Base-by-base conservation (phyloP, 2,329 filamentous ascomycete species). In the Hymenoscyphus occultus region DNA sequence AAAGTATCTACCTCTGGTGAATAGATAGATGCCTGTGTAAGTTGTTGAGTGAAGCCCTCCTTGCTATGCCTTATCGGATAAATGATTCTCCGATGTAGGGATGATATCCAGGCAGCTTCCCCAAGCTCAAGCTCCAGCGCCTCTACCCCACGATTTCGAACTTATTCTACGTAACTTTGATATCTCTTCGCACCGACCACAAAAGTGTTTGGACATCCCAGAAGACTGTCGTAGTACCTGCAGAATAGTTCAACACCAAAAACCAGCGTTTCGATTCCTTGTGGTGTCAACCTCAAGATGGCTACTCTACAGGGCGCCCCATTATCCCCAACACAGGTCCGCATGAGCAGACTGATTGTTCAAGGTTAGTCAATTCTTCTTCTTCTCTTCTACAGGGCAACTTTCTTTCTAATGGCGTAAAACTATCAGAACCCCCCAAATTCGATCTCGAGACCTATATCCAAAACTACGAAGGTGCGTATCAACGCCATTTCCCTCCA, bases 371-470 rank as follows among this genome's bases (percentile, higher is more conserved):
- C 45, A 67, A 71, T 19, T 62, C 60, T 56, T 70, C 70, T 71
- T 66, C 58, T 59, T 58, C 16, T 56, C 19, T 5, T 56, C 10
- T n/a, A 1, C 31, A 39, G 13, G 35, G 12, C 9, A 61, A 42
- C 42, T 35, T 59, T 19, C 32, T 31, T 19, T 9, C 32, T 39
- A 14, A 31, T 57, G n/a, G 22, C 14, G 7, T 22, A 13, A 9
- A 40, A 63, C 35, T 56, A 16, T 22, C 57, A 74, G 73, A 73
- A 39, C 70, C 85, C 6, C 93, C 94, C 10, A 97, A 94, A 75
- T 89, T 98, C 71, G 95, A 98, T 73, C 84, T 99, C 54, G 92
- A 97, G 67, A 86, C 90, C 45, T 98, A 97, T 77, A 90, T 97
- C 60, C 84, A 89, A 70, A 96, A 97, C 75, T 99, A 98, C 78